phyloP scores from a whole-genome alignment of 805 yeast genomes.

The Yarrowia alimentaria region DNA sequence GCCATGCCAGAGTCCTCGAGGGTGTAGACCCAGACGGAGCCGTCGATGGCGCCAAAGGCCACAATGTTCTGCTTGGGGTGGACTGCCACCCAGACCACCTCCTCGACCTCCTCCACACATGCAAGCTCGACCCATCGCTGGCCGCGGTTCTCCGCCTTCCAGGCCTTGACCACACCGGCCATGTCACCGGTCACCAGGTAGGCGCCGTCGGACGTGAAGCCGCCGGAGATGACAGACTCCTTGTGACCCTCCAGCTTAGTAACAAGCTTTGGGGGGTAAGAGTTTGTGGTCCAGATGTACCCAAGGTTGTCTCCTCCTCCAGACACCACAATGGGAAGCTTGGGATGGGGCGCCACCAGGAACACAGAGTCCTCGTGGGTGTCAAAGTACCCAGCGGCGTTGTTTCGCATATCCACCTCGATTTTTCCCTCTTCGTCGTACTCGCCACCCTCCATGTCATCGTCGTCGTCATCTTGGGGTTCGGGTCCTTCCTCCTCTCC shows the following conservation, averaged over 20 bases:
- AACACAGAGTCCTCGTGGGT: conserved; percentile 85
- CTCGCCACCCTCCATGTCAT: not conserved
- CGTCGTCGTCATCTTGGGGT: conserved; percentile 22
- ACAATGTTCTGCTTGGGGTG: conserved; percentile 77
- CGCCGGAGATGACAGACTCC: conserved; percentile 84
- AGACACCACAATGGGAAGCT: conserved; percentile 74
- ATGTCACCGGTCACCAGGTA: conserved; percentile 88
- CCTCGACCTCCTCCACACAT: conserved; percentile 83
- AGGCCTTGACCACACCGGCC: conserved; percentile 81
- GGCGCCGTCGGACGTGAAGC: conserved; percentile 78
- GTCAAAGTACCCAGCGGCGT: conserved; percentile 87
- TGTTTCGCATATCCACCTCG: conserved; percentile 85
- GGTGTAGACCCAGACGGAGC: conserved; percentile 91
- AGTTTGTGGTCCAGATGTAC: conserved; percentile 79
- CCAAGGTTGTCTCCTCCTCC: conserved; percentile 96
- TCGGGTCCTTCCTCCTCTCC: conserved; percentile 11
- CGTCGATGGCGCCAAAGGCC: conserved; percentile 91
- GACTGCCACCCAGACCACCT: conserved; percentile 74
- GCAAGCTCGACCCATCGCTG: conserved; percentile 75
- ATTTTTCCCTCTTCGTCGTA: conserved; percentile 36
- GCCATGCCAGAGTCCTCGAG: conserved; percentile 47
- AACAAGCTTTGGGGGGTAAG: conserved; percentile 77
- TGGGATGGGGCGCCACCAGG: conserved; percentile 78
- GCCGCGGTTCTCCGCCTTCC: conserved; percentile 69
- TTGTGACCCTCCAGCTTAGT: conserved; percentile 76